Evolutionary conservation across 140 eudicot species (phyloP), one percentile per base, ranked within the genome.

Genomic region (Ambrosia hybrid): DNA sequence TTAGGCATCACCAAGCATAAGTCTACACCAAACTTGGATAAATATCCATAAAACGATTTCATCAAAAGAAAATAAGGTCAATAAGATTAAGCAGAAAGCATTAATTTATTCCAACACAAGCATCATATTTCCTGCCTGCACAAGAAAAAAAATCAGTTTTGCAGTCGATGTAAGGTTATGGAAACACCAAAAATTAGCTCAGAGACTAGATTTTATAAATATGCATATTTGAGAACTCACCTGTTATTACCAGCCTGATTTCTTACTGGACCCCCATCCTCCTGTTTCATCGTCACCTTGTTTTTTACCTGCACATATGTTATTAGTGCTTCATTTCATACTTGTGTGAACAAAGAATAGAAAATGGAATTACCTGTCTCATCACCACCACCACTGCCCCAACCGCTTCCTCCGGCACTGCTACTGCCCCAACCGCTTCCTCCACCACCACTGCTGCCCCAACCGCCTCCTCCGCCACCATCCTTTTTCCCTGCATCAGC

Each of bases 161-260:
- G 70, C 36, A 65, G 13, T 7, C 4, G 3, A 65, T 43, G 10
- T 43, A 43, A 37, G 30, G 64, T 57, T 57, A 57, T 30, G 65
- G 15, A 59, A 59, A 59, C 65, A 30, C 17, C 65, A 33, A 30
- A 59, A 34, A 33, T 10, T 4, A 13, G 17, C 8, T 57, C 21
- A 3, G 36, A 57, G 10, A 59, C 34, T n/a, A 51, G 6, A 8
- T 65, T 41, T 65, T 65, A 36, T 14, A 15, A n/a, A 65, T 6
- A n/a, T 37, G 10, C 1, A 17, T 38, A 10, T 21, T 13, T 71
- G 15, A 38, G 30, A 57, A 58, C 57, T 58, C 48, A 60, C 71
- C 76, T 77, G 26, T 26, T 75, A 60, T 58, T 61, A 77, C 80
- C 83, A 79, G 15, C 84, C 69, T n/a, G 73, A 68, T 45, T 53